Percentiles rank a stretch among this genome's conserved stretches.
phyloP scores from a whole-genome alignment of 352 stramenopile species.

The Phytophthora europaea region DNA sequence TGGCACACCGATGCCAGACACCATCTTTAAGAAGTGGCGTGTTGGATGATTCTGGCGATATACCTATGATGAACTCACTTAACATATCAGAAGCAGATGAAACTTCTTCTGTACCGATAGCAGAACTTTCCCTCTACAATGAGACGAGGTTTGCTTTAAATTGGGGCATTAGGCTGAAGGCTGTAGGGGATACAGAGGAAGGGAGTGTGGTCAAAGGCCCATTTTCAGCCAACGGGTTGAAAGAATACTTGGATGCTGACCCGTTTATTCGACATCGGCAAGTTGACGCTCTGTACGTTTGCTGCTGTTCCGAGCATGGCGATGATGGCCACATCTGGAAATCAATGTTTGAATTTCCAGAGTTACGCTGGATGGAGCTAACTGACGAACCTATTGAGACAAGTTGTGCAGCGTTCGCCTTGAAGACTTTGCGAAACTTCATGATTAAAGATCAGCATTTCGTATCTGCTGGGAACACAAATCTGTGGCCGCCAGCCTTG shows the following conservation, averaged over 20 bases:
- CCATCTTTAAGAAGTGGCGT: conserved; percentile 16
- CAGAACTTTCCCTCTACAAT: conserved; percentile 68
- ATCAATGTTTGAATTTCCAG: conserved; percentile 66
- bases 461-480: conserved; percentile 30
- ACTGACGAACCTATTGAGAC: conserved; percentile 71
- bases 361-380: conserved; percentile 87
- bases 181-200: conserved; percentile 27
- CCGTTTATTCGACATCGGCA: conserved; percentile 40
- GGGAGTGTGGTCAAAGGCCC: conserved; percentile 47
- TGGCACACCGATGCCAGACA: conserved; percentile 56
- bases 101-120: conserved; percentile 69
- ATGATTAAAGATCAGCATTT: conserved; percentile 61
- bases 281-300: conserved; percentile 59
- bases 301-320: conserved; percentile 68
- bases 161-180: conserved; percentile 65
- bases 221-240: conserved; percentile 65
- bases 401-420: conserved; percentile 52
- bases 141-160: conserved; percentile 73
- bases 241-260: conserved; percentile 65
- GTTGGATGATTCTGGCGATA: conserved; percentile 51
- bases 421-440: conserved; percentile 74
- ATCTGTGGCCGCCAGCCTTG: conserved; percentile 64
- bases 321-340: conserved; percentile 63
- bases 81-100: conserved; percentile 48
- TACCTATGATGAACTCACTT: conserved; percentile 79